These are phyloP conservation scores for Osmanthus fragrans DNA, from an alignment of 257 asterid genomes.

Conservation along the genomic window DNA sequence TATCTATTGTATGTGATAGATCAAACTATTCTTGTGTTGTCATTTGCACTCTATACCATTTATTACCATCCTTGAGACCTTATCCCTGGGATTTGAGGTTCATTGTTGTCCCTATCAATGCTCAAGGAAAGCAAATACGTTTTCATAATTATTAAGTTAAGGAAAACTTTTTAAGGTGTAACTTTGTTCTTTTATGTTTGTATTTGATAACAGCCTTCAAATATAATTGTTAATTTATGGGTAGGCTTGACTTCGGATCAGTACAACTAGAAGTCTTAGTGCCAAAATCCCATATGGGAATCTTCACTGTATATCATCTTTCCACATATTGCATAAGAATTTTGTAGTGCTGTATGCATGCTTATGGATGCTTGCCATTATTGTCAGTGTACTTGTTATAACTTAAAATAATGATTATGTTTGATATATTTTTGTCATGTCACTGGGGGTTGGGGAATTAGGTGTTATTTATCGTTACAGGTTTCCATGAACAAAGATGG, in stretches of 20 bases:
- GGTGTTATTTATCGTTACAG: background rate
- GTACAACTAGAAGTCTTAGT: background rate
- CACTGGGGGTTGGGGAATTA: background rate
- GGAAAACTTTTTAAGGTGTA: background rate
- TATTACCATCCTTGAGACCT: background rate
- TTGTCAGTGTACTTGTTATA: background rate
- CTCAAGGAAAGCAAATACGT: background rate
- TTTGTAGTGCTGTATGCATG: background rate
- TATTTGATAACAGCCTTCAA: slow-evolving; percentile 1
- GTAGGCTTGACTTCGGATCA: background rate
- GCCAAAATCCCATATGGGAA: background rate
- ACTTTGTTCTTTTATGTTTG: background rate
- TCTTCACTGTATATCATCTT: background rate
- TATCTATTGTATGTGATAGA: background rate
- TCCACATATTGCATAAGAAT: background rate
- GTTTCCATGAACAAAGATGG: background rate
- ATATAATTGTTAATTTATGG: background rate
- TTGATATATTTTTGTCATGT: background rate
- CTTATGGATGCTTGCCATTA: background rate
- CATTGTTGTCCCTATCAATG: background rate
- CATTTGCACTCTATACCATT: background rate
- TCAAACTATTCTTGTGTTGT: background rate
- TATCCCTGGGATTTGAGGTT: background rate
- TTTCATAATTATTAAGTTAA: background rate
- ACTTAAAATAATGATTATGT: background rate